Percentiles rank a stretch among this genome's conserved stretches.
phyloP scores from a whole-genome alignment of 2,329 filamentous ascomycete species.

The Hymenoscyphus repandus region DNA sequence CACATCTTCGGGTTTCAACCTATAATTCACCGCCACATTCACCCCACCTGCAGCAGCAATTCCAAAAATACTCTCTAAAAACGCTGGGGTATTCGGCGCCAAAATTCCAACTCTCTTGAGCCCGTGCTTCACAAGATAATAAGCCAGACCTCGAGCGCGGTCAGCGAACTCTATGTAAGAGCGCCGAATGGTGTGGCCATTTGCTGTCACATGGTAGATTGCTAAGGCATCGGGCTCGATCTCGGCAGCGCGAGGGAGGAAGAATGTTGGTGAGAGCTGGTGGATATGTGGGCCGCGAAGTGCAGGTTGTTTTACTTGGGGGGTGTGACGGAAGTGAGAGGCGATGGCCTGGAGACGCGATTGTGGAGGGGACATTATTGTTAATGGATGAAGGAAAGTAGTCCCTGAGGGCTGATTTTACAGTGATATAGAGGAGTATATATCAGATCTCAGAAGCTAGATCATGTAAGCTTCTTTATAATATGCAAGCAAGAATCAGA shows the following conservation, averaged over 20 bases:
- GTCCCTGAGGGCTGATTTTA: background rate
- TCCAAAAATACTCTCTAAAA: constrained; percentile 85
- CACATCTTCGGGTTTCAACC: constrained; percentile 79
- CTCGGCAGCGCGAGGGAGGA: constrained; percentile 75
- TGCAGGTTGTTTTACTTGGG: constrained; percentile 30
- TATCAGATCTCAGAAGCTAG: background rate
- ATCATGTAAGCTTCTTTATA: background rate
- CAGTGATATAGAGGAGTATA: background rate
- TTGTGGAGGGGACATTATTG: constrained; percentile 56
- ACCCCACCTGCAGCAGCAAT: constrained; percentile 77
- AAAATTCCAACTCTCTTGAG: constrained; percentile 79
- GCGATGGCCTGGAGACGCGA: constrained; percentile 57
- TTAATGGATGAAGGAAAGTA: background rate
- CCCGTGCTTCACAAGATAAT: constrained; percentile 72
- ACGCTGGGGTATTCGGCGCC: constrained; percentile 88
- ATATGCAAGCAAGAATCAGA: background rate
- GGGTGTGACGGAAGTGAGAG: constrained; percentile 40
- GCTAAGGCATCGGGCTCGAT: constrained; percentile 85
- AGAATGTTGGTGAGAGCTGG: constrained; percentile 80
- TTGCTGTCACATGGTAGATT: constrained; percentile 79
- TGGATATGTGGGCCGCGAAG: constrained; percentile 53
- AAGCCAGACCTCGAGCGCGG: constrained; percentile 80
- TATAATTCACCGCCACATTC: constrained; percentile 68
- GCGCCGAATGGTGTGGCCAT: constrained; percentile 66
- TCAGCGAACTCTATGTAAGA: constrained; percentile 80